Conservation (phyloP, 352 stramenopile genomes). For the Globisporangium orthogonon region DNA sequence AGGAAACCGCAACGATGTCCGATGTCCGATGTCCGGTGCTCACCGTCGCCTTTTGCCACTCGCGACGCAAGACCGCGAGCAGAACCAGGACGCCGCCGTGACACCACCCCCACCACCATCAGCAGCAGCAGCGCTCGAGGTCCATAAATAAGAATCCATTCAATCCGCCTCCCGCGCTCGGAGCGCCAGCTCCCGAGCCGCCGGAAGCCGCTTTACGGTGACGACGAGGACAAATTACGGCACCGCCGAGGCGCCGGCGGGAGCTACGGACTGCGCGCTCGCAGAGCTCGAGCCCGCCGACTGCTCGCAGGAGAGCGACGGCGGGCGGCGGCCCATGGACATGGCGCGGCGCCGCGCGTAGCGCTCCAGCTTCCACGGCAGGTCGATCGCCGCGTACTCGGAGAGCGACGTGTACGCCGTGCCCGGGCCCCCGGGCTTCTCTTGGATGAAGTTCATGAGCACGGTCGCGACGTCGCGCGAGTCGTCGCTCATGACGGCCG, state of each 20-base stretch:
- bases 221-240: neutral
- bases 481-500: conserved; percentile 60
- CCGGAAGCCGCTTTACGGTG: neutral
- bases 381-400: conserved; percentile 67
- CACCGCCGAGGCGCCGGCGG: neutral
- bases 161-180: neutral
- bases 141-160: neutral
- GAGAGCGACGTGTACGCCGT: conserved; percentile 63
- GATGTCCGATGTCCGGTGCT: neutral
- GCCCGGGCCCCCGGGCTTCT: conserved; percentile 51
- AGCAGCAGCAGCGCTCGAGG: neutral
- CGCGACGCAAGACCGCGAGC: too few relatives aligned
- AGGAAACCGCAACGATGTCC: neutral
- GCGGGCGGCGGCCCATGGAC: conserved; percentile 44
- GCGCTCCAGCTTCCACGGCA: conserved; percentile 61
- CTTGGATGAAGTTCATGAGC: conserved; percentile 75
- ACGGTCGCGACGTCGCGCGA: conserved; percentile 47
- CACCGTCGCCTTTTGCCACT: too few relatives aligned
- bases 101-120: too few relatives aligned
- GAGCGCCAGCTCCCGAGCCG: neutral
- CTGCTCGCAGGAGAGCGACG: conserved; percentile 23
- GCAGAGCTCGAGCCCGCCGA: neutral
- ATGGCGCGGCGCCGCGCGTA: conserved; percentile 52
- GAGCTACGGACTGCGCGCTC: neutral
- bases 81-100: too few relatives aligned